Evolutionary conservation across 108 stramenopile genomes (phyloP), one percentile per base, ranked within the genome.

Genomic region (Skeletonema marinoi): DNA sequence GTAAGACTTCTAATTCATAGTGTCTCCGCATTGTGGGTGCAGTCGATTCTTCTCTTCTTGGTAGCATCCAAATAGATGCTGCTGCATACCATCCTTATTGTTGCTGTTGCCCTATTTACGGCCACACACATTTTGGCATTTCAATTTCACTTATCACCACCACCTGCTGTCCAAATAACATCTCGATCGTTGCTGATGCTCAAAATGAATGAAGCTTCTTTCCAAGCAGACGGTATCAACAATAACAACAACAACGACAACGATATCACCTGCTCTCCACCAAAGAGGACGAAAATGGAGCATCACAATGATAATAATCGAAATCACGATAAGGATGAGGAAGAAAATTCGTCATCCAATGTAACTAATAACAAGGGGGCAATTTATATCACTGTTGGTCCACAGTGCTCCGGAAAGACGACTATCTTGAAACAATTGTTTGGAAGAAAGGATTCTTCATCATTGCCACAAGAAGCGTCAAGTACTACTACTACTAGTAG

Each of bases 381-480:
- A 6, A 51, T 94, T 25, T 94, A 91, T 70, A 91, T 94, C 51
- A 88, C 93, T 12, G 73, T 94, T 35, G 93, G 93, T 0, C 93
- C 93, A 17, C 93, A 87, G 59, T 88, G 90, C 64, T 69, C 89
- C 33, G 93, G 93, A 7, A 94, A 94, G 44, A 88, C 93, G 13
- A 89, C 87, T 6, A 71, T 90, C 33, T 60, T 94, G 59, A 65
- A 71, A 67, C 38, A 62, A 19, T 10, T 86, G 46, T 78, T 85
- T 48, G 66, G 68, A 41, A 70, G 54, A 46, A 16, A 74, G 14
- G 67, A 44, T 32, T 10, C 9, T 6, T 66, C 51, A 41, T 58
- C 36, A 60, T 39, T 33, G 1, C 14, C 62, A 54, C 31, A 50
- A 32, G 5, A 76, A 36, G 41, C 16, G 19, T n/a, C n/a, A n/a